Conservation (phyloP, 108 stramenopile genomes). For the Skeletonema costatum region DNA sequence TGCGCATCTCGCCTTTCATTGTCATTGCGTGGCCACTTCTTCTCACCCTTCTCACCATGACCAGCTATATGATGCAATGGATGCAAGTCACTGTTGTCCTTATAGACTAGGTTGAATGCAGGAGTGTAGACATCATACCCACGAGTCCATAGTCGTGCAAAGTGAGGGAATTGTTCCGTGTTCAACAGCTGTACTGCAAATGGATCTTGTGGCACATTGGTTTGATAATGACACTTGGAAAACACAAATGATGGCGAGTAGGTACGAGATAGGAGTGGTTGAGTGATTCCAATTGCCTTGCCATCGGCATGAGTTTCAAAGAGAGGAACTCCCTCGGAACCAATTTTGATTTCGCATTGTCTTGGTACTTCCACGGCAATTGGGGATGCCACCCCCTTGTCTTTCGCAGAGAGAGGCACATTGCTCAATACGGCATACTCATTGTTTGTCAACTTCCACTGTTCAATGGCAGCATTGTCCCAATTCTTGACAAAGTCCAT, state of each 20-base stretch:
- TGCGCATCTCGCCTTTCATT: constrained; percentile 39
- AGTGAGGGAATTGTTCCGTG: constrained; percentile 91
- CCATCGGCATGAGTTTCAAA: constrained; percentile 71
- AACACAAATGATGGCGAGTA: constrained; percentile 93
- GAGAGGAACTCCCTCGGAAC: constrained; percentile 61
- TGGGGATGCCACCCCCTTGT: constrained; percentile 20
- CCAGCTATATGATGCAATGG: constrained; percentile 50
- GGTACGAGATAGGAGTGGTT: constrained; percentile 77
- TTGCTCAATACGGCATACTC: constrained; percentile 94
- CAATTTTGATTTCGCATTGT: constrained; percentile 65
- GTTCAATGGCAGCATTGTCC: constrained; percentile 71
- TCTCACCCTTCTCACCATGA: constrained; percentile 69
- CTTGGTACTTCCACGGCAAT: constrained; percentile 52
- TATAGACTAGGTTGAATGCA: constrained; percentile 69
- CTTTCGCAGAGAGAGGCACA: constrained; percentile 64
- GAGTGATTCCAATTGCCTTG: constrained; percentile 60
- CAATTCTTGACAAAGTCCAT: constrained; percentile 82
- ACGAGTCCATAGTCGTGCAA: constrained; percentile 80
- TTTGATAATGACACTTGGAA: constrained; percentile 93
- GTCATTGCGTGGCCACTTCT: constrained; percentile 59
- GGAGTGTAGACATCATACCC: constrained; percentile 92
- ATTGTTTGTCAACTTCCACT: constrained; percentile 84
- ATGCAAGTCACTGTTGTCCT: constrained; percentile 48
- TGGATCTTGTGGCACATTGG: constrained; percentile 91
- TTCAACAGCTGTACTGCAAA: constrained; percentile 83